Evolutionary conservation across 1,284 basidiomycete species (phyloP).

Genomic region (Anthracocystis walkeri): DNA sequence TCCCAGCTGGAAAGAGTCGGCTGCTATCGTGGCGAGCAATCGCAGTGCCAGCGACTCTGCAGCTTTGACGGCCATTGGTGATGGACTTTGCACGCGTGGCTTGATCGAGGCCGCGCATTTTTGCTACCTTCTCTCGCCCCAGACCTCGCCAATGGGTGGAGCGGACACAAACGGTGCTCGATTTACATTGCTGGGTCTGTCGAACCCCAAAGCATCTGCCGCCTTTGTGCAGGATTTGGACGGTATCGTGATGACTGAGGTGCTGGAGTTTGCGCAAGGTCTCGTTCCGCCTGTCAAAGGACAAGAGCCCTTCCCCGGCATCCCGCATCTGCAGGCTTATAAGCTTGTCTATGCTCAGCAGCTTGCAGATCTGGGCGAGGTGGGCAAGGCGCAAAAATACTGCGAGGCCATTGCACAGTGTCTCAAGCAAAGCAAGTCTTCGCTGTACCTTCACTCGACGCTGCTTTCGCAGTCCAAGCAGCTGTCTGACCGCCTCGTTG

Average conservation of each 20-base stretch:
- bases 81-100: conserved; percentile 79
- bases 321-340: conserved; percentile 90
- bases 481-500: conserved; percentile 83
- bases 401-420: conserved; percentile 88
- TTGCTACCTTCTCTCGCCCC: conserved; percentile 89
- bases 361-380: conserved; percentile 74
- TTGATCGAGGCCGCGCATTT: conserved; percentile 88
- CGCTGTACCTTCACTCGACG: conserved; percentile 78
- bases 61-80: conserved; percentile 88
- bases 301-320: conserved; percentile 83
- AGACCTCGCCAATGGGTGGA: conserved; percentile 81
- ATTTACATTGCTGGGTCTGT: conserved; percentile 76
- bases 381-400: conserved; percentile 73
- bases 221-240: conserved; percentile 80
- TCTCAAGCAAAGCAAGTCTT: conserved; percentile 75
- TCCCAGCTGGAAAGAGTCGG: conserved; percentile 87
- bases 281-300: conserved; percentile 81
- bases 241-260: conserved; percentile 86
- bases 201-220: conserved; percentile 74
- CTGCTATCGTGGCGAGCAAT: conserved; percentile 84
- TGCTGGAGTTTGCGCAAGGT: conserved; percentile 90
- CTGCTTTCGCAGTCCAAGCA: conserved; percentile 83
- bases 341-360: conserved; percentile 82
- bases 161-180: conserved; percentile 76
- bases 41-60: conserved; percentile 75